These are phyloP conservation scores for Mycena haematopus DNA, from an alignment of 768 basidiomycete genomes.

Conservation along the genomic window DNA sequence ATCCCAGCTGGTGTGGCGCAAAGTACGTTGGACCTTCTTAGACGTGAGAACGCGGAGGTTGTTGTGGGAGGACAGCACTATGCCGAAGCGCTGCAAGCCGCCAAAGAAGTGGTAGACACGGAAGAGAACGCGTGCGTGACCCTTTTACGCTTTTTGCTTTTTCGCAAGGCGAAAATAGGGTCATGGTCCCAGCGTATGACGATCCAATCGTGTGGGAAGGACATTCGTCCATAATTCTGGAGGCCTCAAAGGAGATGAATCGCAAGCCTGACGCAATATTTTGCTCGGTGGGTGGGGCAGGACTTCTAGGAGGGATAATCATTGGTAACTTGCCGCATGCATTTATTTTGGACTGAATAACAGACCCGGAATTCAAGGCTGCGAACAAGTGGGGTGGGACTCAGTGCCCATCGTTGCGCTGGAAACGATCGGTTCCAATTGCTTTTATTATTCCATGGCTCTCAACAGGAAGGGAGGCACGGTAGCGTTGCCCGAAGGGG, in stretches of 20 bases:
- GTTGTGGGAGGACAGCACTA: slow-evolving; percentile 65
- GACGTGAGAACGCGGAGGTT: slow-evolving; percentile 60
- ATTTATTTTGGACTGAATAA: neutral
- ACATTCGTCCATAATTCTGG: slow-evolving; percentile 74
- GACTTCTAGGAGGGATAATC: slow-evolving; percentile 67
- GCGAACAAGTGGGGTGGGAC: slow-evolving; percentile 68
- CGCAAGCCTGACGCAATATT: slow-evolving; percentile 72
- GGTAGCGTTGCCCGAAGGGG: slow-evolving; percentile 47
- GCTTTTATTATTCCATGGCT: slow-evolving; percentile 75
- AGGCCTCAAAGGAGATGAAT: slow-evolving; percentile 62
- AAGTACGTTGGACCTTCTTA: slow-evolving; percentile 57
- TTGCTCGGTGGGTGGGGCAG: slow-evolving; percentile 80
- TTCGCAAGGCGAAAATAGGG: slow-evolving; percentile 41
- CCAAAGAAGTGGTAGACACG: slow-evolving; percentile 49
- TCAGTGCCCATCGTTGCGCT: slow-evolving; percentile 67
- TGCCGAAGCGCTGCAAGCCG: slow-evolving; percentile 59
- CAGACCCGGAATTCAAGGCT: slow-evolving; percentile 58
- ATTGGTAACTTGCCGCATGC: neutral
- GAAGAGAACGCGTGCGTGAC: slow-evolving; percentile 59
- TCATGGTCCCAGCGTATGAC: slow-evolving; percentile 77
- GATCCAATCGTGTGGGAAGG: slow-evolving; percentile 76
- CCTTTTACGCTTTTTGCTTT: neutral
- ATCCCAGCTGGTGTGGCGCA: slow-evolving; percentile 61
- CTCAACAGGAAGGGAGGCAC: slow-evolving; percentile 51
- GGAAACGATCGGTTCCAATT: slow-evolving; percentile 76